These are phyloP conservation scores for Ceratocystis papillata DNA, from an alignment of 2,329 filamentous ascomycete genomes.

Conservation along the genomic window DNA sequence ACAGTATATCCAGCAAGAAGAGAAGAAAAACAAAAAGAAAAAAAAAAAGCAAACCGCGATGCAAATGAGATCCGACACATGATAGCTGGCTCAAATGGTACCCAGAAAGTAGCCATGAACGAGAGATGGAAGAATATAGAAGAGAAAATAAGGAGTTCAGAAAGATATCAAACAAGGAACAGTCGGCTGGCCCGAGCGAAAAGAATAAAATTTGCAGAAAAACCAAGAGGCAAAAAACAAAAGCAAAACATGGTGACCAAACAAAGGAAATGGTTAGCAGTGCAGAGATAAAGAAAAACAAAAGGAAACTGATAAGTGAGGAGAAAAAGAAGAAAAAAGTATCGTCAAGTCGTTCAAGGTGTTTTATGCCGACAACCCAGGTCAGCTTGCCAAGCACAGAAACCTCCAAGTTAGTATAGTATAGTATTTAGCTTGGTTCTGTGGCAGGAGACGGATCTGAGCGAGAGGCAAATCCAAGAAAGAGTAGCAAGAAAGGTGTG, in stretches of 20 bases:
- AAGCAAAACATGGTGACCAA: conserved; percentile 11
- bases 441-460: neutral
- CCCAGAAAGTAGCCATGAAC: conserved; percentile 10
- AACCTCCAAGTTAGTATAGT: neutral
- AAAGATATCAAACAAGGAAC: conserved; percentile 17
- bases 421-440: neutral
- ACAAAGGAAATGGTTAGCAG: conserved; percentile 11
- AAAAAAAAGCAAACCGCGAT: conserved; percentile 6
- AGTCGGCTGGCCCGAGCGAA: conserved; percentile 12
- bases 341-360: conserved; percentile 23
- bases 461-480: conserved; percentile 17
- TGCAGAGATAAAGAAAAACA: neutral
- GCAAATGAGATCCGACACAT: conserved; percentile 18
- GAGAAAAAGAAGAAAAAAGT: conserved; percentile 16
- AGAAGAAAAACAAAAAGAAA: conserved; percentile 7
- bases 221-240: conserved; percentile 8
- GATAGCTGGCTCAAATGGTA: conserved; percentile 9
- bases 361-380: conserved; percentile 17
- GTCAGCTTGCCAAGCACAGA: conserved; percentile 13
- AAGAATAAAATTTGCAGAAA: neutral
- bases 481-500: conserved; percentile 12
- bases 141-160: conserved; percentile 7
- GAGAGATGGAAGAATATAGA: conserved; percentile 5
- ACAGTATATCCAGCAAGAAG: conserved; percentile 6
- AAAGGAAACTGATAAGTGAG: conserved; percentile 9